A percentile compares a stretch with the other conserved stretches of the same genome.
Conservation (phyloP, 805 yeast species). For the Zygotorulaspora danielsina region DNA sequence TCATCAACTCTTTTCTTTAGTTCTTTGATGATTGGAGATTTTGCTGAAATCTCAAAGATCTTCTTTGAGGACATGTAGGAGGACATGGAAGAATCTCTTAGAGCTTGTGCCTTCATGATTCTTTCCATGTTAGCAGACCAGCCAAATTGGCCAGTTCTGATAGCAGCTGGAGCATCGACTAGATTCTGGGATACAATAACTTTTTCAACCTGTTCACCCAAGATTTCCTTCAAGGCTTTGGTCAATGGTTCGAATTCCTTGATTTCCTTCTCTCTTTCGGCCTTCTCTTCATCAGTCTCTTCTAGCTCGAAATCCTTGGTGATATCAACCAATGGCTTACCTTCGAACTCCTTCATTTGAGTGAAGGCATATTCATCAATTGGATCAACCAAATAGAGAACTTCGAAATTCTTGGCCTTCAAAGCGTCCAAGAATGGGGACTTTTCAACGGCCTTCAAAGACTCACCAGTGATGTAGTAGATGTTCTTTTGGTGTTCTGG, state of each 20-base stretch:
- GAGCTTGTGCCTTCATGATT: constrained; percentile 99
- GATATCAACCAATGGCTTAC: constrained; percentile 97
- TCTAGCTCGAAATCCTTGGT: constrained; percentile 98
- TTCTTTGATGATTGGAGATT: constrained; percentile 90
- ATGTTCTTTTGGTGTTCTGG: constrained; percentile 99
- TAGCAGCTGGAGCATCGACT: constrained; percentile 99
- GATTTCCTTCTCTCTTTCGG: constrained; percentile 85
- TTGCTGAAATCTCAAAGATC: constrained; percentile 98
- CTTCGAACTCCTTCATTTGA: constrained; percentile 98
- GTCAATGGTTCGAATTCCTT: constrained; percentile 91
- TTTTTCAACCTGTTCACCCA: constrained; percentile 98
- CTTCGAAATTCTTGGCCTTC: constrained; percentile 98
- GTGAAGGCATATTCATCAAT: constrained; percentile 99
- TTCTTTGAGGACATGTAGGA: constrained; percentile 99
- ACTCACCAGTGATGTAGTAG: constrained; percentile 99
- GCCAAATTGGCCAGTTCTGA: constrained; percentile 99
- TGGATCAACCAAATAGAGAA: constrained; percentile 96
- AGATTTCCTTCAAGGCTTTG: constrained; percentile 91
- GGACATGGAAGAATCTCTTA: constrained; percentile 98
- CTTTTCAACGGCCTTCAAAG: constrained; percentile 94
- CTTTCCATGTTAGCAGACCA: constrained; percentile 99
- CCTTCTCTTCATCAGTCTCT: constrained; percentile 98
- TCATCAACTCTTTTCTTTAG: constrained; percentile 94
- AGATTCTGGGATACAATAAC: constrained; percentile 97
- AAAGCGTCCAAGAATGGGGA: constrained; percentile 99